A percentile compares a stretch with the other conserved stretches of the same genome.
Conservation (phyloP, 805 yeast species). For the Zygosaccharomyces lentus region DNA sequence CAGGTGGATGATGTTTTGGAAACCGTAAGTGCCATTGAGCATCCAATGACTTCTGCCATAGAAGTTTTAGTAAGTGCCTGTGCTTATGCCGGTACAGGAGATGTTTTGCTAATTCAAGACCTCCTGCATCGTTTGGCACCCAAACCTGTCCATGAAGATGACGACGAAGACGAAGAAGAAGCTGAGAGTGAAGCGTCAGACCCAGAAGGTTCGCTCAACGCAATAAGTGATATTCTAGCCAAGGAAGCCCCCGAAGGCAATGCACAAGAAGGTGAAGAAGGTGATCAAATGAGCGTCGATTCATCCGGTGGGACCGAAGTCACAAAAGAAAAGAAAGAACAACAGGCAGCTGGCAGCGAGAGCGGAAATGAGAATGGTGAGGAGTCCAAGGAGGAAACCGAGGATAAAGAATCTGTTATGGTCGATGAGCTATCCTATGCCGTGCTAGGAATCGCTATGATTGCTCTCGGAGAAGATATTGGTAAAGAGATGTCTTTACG, state of each 20-base stretch:
- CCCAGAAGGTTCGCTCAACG: slow-evolving; percentile 35
- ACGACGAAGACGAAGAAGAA: slow-evolving; percentile 55
- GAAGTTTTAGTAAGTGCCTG: slow-evolving; percentile 87
- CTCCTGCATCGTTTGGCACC: slow-evolving; percentile 82
- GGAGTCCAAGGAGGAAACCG: slow-evolving; percentile 28
- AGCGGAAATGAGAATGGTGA: slow-evolving; percentile 39
- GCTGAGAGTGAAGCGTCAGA: slow-evolving; percentile 38
- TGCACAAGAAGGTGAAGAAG: slow-evolving; percentile 16
- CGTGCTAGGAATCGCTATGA: slow-evolving; percentile 87
- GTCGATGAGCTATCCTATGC: slow-evolving; percentile 63
- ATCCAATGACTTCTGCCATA: slow-evolving; percentile 84
- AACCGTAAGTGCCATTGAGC: slow-evolving; percentile 91
- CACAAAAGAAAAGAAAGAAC: slow-evolving; percentile 19
- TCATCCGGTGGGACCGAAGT: slow-evolving; percentile 23
- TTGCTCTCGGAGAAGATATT: slow-evolving; percentile 96
- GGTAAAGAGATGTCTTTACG: slow-evolving; percentile 97
- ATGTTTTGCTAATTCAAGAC: slow-evolving; percentile 89
- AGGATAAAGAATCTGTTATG: slow-evolving; percentile 28
- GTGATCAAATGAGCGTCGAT: slow-evolving; percentile 17
- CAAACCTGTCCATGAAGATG: slow-evolving; percentile 55
- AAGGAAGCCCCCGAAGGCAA: slow-evolving; percentile 30
- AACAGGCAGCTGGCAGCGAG: slow-evolving; percentile 40
- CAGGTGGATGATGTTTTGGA: slow-evolving; percentile 92
- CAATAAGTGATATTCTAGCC: slow-evolving; percentile 33
- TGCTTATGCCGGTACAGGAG: slow-evolving; percentile 97